phyloP scores from a whole-genome alignment of 768 basidiomycete genomes.

The Candolleomyces efflorescens region DNA sequence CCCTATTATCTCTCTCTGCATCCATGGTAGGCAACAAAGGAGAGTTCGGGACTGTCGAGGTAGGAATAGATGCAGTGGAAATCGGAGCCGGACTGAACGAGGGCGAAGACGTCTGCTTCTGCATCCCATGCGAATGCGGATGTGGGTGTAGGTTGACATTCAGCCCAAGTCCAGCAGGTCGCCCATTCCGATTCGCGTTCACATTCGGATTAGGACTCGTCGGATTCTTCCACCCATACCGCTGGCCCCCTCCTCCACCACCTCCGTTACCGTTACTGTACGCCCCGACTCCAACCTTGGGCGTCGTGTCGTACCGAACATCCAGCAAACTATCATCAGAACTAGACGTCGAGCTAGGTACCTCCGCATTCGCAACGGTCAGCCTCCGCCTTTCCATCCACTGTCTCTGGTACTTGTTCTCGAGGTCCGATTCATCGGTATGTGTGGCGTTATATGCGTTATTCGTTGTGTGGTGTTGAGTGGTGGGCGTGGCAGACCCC shows the following conservation, averaged over 20 bases:
- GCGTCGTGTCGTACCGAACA: background rate
- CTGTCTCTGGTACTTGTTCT: slow-evolving; percentile 35
- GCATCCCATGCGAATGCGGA: no score
- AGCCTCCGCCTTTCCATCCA: slow-evolving; percentile 35
- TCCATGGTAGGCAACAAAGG: background rate
- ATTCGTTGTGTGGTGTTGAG: slow-evolving; percentile 7
- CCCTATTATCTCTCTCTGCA: background rate
- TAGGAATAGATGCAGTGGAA: background rate
- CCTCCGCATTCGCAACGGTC: slow-evolving; percentile 41
- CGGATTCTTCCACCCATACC: background rate
- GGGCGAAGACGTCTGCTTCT: no score
- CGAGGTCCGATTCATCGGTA: slow-evolving; percentile 46
- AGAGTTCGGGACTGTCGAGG: background rate
- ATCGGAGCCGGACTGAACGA: no score
- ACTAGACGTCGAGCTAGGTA: slow-evolving; percentile 39
- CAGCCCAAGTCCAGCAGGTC: background rate
- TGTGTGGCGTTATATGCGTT: slow-evolving; percentile 23
- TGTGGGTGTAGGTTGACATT: no score
- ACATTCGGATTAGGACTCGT: background rate
- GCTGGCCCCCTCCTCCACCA: no score
- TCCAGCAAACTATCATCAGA: slow-evolving; percentile 10
- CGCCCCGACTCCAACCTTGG: background rate
- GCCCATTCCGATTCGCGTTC: background rate
- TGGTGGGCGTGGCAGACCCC: background rate
- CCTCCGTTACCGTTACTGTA: background rate